A percentile compares a stretch with the other conserved stretches of the same genome.
Evolutionary conservation across 371 early-diverging fungal genomes (phyloP).

Genomic region (Mortierella sp.): DNA sequence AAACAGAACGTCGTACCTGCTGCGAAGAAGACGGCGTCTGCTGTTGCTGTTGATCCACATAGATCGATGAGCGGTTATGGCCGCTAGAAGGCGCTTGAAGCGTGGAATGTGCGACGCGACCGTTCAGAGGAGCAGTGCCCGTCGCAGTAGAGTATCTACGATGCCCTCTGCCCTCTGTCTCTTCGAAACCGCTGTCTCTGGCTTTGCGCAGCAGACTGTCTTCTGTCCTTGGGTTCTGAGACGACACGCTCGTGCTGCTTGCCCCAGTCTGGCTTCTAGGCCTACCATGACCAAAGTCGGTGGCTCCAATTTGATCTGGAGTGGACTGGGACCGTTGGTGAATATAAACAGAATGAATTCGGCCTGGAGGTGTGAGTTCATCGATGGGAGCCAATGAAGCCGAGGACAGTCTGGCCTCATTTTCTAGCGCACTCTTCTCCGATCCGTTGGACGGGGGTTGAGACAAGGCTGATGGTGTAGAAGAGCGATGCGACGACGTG

Average conservation of each 20-base stretch:
- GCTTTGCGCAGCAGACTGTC: slow-evolving; percentile 26
- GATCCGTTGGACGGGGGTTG: background rate
- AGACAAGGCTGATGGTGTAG: slow-evolving; percentile 10
- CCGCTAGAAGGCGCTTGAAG: slow-evolving; percentile 11
- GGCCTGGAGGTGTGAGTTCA: slow-evolving; percentile 27
- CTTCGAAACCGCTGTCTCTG: slow-evolving; percentile 44
- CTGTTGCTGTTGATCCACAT: slow-evolving; percentile 21
- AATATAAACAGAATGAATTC: slow-evolving; percentile 16
- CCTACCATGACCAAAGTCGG: background rate
- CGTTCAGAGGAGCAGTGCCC: background rate
- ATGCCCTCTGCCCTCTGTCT: slow-evolving; percentile 22
- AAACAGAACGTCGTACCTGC: slow-evolving; percentile 6
- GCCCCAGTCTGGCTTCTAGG: background rate
- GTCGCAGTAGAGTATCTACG: slow-evolving; percentile 28
- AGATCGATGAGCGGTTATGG: slow-evolving; percentile 8
- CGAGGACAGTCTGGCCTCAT: slow-evolving; percentile 5
- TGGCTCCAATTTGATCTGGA: slow-evolving; percentile 35
- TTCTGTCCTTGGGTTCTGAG: slow-evolving; percentile 12
- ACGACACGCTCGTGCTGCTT: background rate
- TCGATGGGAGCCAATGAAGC: slow-evolving; percentile 27
- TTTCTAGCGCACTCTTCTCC: slow-evolving; percentile 3
- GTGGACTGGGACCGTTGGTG: slow-evolving; percentile 45
- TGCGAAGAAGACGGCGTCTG: slow-evolving; percentile 13
- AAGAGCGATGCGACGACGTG: slow-evolving; percentile 2
- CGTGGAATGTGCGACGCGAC: too few species aligned